phyloP scores from a whole-genome alignment of 768 basidiomycete genomes.

The Tricholomella constricta region DNA sequence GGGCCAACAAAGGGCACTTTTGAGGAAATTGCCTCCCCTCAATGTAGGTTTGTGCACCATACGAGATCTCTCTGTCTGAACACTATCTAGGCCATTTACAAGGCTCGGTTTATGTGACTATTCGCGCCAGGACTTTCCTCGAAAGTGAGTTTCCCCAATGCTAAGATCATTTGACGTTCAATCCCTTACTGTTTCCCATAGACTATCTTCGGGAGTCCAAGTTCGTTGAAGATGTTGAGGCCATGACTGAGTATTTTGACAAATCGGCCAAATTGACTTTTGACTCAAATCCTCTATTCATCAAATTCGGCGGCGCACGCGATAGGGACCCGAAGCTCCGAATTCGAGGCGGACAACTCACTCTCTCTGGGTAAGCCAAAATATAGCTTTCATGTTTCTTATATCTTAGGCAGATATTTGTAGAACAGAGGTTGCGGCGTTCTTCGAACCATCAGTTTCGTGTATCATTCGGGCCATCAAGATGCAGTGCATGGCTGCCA shows the following conservation, averaged over 20 bases:
- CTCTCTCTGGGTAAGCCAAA: slow-evolving; percentile 28
- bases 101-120: slow-evolving; percentile 44
- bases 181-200: slow-evolving; percentile 10
- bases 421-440: slow-evolving; percentile 18
- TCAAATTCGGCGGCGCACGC: slow-evolving; percentile 40
- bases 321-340: slow-evolving; percentile 37
- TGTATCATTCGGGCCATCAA: slow-evolving; percentile 17
- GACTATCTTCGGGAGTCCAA: slow-evolving; percentile 37
- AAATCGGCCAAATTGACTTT: slow-evolving; percentile 42
- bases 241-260: slow-evolving; percentile 42
- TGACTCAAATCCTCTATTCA: slow-evolving; percentile 38
- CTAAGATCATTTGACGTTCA: not conserved
- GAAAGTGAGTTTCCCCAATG: slow-evolving; percentile 23
- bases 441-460: slow-evolving; percentile 23
- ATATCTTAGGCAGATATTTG: too few species aligned
- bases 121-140: slow-evolving; percentile 33
- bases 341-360: slow-evolving; percentile 43
- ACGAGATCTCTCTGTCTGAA: not conserved
- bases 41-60: slow-evolving; percentile 26
- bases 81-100: slow-evolving; percentile 34
- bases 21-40: slow-evolving; percentile 38
- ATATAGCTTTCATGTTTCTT: not conserved
- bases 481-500: slow-evolving; percentile 1
- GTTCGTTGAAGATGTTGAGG: slow-evolving; percentile 35
- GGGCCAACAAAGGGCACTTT: slow-evolving; percentile 13